Base-by-base conservation (phyloP, 2,329 filamentous ascomycete genomes). In the Apiospora sp. region DNA sequence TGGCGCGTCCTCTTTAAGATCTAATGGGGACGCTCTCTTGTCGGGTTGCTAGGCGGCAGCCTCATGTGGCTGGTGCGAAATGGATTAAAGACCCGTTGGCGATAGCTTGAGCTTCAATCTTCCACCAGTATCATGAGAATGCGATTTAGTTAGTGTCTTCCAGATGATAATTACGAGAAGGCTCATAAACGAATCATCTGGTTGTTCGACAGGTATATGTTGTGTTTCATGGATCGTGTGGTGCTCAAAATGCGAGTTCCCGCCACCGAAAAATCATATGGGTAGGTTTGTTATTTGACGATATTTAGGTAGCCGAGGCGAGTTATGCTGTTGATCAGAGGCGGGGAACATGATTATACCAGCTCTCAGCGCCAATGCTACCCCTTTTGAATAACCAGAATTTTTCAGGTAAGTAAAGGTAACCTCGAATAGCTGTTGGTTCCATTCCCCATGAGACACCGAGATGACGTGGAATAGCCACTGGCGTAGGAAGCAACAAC, bases 1-100 rank as follows among this genome's bases (percentile, higher is more conserved):
- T 46, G 67, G 67, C 67, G 67, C 67, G 67, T 68, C 67, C 44
- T 68, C 34, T 64, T 61, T 41, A 41, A 64, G 41, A 64, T 16
- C 41, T 64, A 41, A 64, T 64, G 58, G 58, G 27, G 8, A 22
- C 13, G 16, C 5, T 34, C 24, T 30, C 51, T 34, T 27, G 4
- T 6, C 14, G 14, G 49, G 51, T 54, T 54, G 51, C 51, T 54
- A 54, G 51, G 51, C 51, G 51, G 51, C 24, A 54, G 51, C 51
- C 51, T 54, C 51, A 54, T 16, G 24, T 54, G 51, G 51, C 51
- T 54, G 51, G 48, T 54, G 51, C 24, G 2, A 6, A 22, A 49
- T 49, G 48, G 48, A 54, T 54, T 24, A 4, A 54, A 48, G 27
- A 30, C 27, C 27, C 1, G 19, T 22, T 6, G 7, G 7, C 46